Conservation (phyloP, 2,329 filamentous ascomycete species). For the Aspergillus spinulosporus region DNA sequence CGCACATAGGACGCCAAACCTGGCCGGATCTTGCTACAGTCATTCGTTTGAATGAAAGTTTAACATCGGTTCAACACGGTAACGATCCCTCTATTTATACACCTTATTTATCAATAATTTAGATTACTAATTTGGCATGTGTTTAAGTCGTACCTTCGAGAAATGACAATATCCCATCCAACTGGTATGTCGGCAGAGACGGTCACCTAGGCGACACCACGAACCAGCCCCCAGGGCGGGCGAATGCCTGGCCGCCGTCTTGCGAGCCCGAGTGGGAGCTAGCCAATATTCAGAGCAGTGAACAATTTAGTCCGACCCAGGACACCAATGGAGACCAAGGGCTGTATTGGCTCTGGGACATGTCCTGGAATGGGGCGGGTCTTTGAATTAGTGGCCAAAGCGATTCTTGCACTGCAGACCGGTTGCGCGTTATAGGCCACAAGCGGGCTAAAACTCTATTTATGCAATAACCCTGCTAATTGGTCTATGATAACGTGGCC, state of each 20-base stretch:
- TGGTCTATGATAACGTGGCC: conserved; percentile 1
- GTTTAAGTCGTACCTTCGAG: neutral
- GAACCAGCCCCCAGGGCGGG: neutral
- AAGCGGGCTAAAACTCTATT: neutral
- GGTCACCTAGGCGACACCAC: neutral
- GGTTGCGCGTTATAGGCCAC: neutral
- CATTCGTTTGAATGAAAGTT: conserved; percentile 26
- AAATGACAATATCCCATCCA: neutral
- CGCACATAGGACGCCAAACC: conserved; percentile 5
- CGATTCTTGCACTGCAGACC: too few species aligned
- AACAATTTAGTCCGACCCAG: neutral
- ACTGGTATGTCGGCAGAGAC: neutral
- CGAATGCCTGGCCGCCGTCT: neutral
- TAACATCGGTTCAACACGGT: conserved; percentile 29
- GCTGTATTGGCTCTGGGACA: conserved; percentile 35
- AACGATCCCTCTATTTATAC: neutral
- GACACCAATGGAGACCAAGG: conserved; percentile 24
- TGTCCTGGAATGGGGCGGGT: conserved; percentile 25
- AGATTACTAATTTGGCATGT: neutral
- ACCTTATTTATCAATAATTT: neutral
- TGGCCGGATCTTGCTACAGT: conserved; percentile 15
- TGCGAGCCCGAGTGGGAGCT: neutral
- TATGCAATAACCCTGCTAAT: neutral
- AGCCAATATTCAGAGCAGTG: neutral
- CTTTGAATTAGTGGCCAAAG: neutral